Conservation (phyloP, 768 basidiomycete genomes). For the Tremella fuciformis region DNA sequence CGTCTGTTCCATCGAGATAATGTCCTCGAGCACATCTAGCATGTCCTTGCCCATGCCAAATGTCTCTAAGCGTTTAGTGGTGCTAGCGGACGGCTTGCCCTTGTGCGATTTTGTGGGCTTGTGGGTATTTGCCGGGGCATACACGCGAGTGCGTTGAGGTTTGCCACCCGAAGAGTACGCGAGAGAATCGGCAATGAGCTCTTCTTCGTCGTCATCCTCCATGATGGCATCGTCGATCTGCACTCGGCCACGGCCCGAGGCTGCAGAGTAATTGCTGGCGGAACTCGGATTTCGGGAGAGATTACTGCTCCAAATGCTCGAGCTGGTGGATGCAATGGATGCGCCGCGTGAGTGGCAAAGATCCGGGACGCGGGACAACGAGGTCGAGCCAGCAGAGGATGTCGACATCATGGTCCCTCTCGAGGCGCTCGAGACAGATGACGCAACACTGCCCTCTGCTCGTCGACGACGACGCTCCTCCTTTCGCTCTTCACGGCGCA, state of each 20-base stretch:
- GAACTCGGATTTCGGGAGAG: constrained; percentile 36
- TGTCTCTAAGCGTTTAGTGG: constrained; percentile 15
- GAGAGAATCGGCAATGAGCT: constrained; percentile 22
- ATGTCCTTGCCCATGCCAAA: constrained; percentile 50
- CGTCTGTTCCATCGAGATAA: constrained; percentile 49
- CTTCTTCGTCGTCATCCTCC: constrained; percentile 44
- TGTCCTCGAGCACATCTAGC: constrained; percentile 50
- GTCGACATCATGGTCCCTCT: constrained; percentile 30
- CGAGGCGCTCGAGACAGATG: constrained; percentile 23
- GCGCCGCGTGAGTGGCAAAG: constrained; percentile 36
- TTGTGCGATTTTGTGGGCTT: background rate
- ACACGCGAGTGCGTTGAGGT: constrained; percentile 10
- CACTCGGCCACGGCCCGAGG: constrained; percentile 26
- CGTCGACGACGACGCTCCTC: constrained; percentile 39
- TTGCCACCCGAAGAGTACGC: background rate
- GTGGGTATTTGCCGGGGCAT: background rate
- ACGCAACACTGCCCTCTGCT: constrained; percentile 26
- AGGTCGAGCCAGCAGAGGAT: constrained; percentile 17
- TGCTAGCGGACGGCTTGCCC: background rate
- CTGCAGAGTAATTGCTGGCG: constrained; percentile 21
- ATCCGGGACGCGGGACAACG: constrained; percentile 32
- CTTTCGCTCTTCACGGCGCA: constrained; percentile 39
- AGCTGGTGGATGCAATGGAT: constrained; percentile 33
- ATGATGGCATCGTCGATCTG: constrained; percentile 33
- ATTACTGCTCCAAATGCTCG: constrained; percentile 23